phyloP scores from a whole-genome alignment of 805 yeast species.

The Aciculoconidium aculeatum region DNA sequence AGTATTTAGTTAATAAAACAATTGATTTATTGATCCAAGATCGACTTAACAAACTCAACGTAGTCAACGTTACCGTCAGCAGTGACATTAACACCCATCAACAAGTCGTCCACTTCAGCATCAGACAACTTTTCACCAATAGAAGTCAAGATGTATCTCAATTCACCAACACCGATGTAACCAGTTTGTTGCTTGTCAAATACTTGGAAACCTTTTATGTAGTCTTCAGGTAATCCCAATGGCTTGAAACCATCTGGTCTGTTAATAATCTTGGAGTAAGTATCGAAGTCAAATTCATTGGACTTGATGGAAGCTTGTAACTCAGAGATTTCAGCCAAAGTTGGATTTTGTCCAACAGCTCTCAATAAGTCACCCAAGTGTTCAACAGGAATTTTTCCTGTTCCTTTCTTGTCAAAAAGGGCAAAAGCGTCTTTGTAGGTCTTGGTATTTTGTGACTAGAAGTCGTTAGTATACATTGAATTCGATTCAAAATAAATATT shows the following conservation, averaged over 20 bases:
- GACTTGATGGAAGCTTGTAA: conserved; percentile 37
- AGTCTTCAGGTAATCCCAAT: conserved; percentile 84
- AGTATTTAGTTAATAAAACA: too few relatives aligned
- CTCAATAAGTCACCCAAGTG: conserved; percentile 89
- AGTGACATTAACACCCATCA: conserved; percentile 92
- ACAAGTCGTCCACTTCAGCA: conserved; percentile 88
- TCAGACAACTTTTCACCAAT: conserved; percentile 92
- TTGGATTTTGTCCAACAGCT: conserved; percentile 98
- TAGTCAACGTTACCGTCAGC: conserved; percentile 94
- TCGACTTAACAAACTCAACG: conserved; percentile 88
- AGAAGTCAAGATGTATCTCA: conserved; percentile 89
- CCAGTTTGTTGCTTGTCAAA: conserved; percentile 96
- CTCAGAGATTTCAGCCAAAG: conserved; percentile 74
- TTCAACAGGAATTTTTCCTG: conserved; percentile 80
- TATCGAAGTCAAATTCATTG: conserved; percentile 62
- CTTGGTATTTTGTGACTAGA: conserved; percentile 38
- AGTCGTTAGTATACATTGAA: conserved; percentile 20
- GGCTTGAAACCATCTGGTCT: conserved; percentile 87
- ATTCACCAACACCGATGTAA: conserved; percentile 93
- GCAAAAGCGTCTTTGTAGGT: conserved; percentile 89
- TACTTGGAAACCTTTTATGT: conserved; percentile 88
- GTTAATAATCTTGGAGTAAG: conserved; percentile 69
- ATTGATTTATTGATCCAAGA: conserved; percentile 77
- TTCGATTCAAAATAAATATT: neutral
- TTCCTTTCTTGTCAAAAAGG: conserved; percentile 91